Evolutionary conservation across 2,329 filamentous ascomycete species (phyloP).

Genomic region (Fusarium austroafricanum): DNA sequence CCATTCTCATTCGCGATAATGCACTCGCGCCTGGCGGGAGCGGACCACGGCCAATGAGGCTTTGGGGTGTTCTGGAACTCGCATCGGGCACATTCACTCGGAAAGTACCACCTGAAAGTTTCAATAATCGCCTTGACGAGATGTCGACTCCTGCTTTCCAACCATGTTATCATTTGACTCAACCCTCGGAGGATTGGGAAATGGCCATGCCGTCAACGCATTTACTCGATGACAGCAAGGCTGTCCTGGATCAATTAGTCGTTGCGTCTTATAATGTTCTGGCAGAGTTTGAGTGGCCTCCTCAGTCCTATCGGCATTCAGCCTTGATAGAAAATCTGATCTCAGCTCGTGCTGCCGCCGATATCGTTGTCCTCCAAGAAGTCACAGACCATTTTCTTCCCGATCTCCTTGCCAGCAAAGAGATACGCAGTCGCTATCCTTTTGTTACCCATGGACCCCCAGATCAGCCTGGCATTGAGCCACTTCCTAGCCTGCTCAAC

Average conservation of each 20-base stretch:
- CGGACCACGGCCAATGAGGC: conserved; percentile 62
- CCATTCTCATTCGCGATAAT: conserved; percentile 64
- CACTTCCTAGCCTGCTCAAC: conserved; percentile 70
- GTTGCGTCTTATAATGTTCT: conserved; percentile 66
- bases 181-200: conserved; percentile 10
- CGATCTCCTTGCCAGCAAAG: conserved; percentile 60
- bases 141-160: conserved; percentile 3
- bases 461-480: conserved; percentile 61
- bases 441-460: conserved; percentile 70
- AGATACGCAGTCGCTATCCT: conserved; percentile 62
- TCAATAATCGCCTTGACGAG: conserved; percentile 8
- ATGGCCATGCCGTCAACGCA: background rate
- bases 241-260: conserved; percentile 44
- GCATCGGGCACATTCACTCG: conserved; percentile 27
- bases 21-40: conserved; percentile 45
- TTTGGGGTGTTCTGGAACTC: conserved; percentile 64
- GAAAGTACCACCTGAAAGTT: conserved; percentile 1
- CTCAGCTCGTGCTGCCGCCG: conserved; percentile 55
- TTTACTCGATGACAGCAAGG: background rate
- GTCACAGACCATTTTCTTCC: conserved; percentile 73
- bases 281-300: conserved; percentile 62
- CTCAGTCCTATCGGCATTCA: conserved; percentile 56
- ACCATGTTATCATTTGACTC: conserved; percentile 23
- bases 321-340: conserved; percentile 59
- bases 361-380: conserved; percentile 69